Percentiles rank a stretch among this genome's conserved stretches.
Evolutionary conservation across 331 rosid genomes (phyloP).

Genomic region (Telfairia occidentalis): DNA sequence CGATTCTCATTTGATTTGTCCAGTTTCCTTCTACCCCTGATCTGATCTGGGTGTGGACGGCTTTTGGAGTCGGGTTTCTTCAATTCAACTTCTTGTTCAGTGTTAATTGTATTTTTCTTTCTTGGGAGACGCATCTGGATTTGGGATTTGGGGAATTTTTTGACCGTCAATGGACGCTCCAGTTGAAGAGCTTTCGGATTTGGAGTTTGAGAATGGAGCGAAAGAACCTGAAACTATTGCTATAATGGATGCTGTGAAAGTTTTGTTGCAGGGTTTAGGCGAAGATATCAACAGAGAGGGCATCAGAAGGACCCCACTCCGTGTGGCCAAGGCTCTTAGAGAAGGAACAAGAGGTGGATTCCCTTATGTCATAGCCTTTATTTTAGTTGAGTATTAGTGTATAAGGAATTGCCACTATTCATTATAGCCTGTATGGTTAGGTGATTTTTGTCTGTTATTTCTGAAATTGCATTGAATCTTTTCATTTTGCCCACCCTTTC

Average conservation of each 20-base stretch:
- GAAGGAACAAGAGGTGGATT: conserved; percentile 80
- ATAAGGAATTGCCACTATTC: not conserved
- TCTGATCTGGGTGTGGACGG: conserved; percentile 8
- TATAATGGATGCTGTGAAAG: conserved; percentile 70
- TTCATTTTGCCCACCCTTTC: not conserved
- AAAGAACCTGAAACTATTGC: conserved; percentile 37
- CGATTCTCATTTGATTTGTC: not conserved
- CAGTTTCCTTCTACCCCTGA: not conserved
- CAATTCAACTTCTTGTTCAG: not conserved
- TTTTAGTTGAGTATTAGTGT: not conserved
- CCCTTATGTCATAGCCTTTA: not conserved
- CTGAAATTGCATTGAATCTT: not conserved
- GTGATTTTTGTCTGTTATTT: not conserved
- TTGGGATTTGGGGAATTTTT: not conserved
- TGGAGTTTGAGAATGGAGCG: conserved; percentile 57
- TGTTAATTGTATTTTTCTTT: not conserved
- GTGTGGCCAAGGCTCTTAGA: conserved; percentile 87
- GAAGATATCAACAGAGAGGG: conserved; percentile 87
- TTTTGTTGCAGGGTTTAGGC: conserved; percentile 67
- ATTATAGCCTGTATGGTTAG: not conserved
- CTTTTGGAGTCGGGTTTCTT: conserved; percentile 5
- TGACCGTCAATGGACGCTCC: conserved; percentile 56
- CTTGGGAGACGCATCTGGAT: not conserved
- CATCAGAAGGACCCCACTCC: conserved; percentile 68
- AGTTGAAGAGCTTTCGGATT: conserved; percentile 46